These are phyloP conservation scores for Gracilaria domingensis DNA, from an alignment of 23 red algal genomes.

Conservation along the genomic window DNA sequence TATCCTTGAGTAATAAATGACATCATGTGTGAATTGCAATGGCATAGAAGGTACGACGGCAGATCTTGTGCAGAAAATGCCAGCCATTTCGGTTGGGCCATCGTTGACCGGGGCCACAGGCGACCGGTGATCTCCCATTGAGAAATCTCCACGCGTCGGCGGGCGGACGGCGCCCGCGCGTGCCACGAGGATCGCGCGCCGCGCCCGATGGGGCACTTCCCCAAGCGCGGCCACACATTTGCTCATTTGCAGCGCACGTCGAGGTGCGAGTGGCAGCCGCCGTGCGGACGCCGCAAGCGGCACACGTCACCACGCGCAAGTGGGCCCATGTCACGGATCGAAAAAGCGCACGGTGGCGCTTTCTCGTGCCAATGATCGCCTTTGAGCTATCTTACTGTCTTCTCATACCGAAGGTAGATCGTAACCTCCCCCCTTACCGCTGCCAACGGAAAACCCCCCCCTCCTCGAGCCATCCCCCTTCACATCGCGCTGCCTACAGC, in stretches of 20 bases:
- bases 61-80: neutral
- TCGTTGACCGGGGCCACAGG: neutral
- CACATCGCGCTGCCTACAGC: neutral
- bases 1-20: too few relatives aligned
- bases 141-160: constrained; percentile 3
- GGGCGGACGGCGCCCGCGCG: too few relatives aligned
- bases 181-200: too few relatives aligned
- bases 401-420: neutral
- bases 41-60: too few relatives aligned
- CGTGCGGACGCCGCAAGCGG: neutral
- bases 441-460: neutral
- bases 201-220: neutral
- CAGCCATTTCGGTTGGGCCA: neutral
- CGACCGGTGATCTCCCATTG: constrained; percentile 14
- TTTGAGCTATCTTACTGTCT: neutral
- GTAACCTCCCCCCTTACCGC: constrained; percentile 3
- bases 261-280: too few relatives aligned
- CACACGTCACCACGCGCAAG: constrained; percentile 1
- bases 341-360: neutral
- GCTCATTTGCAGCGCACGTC: neutral
- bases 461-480: neutral
- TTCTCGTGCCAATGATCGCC: neutral
- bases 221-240: neutral
- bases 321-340: constrained; percentile 4
- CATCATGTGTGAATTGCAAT: too few relatives aligned